Evolutionary conservation across 1,284 basidiomycete genomes (phyloP).

Genomic region (Melampsora larici-populina): DNA sequence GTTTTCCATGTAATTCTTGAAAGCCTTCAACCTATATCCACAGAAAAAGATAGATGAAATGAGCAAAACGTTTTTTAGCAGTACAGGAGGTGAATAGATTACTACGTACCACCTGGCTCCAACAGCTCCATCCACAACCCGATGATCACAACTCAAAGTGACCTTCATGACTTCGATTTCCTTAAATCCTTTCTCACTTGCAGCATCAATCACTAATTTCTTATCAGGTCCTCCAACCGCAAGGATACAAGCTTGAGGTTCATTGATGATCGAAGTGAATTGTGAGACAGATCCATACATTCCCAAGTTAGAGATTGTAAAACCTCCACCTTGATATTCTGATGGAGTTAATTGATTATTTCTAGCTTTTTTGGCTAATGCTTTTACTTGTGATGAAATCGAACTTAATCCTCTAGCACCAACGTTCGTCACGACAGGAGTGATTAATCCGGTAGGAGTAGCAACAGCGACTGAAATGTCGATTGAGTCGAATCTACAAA

Average conservation of each 20-base stretch:
- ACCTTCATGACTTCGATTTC: conserved; percentile 90
- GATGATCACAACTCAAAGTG: conserved; percentile 90
- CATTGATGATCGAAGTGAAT: conserved; percentile 99
- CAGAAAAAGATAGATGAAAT: background rate
- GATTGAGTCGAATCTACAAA: conserved; percentile 79
- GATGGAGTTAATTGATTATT: conserved; percentile 92
- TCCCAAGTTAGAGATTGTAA: conserved; percentile 98
- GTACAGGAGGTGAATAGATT: background rate
- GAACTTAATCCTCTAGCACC: conserved; percentile 85
- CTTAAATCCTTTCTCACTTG: conserved; percentile 89
- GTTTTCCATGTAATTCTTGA: conserved; percentile 97
- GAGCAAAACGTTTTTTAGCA: background rate
- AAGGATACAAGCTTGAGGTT: conserved; percentile 95
- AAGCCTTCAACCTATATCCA: conserved; percentile 66
- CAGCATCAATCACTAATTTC: conserved; percentile 79
- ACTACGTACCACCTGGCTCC: conserved; percentile 69
- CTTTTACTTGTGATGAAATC: conserved; percentile 88
- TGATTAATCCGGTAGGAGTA: conserved; percentile 92
- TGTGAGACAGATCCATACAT: conserved; percentile 80
- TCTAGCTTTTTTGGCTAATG: conserved; percentile 87
- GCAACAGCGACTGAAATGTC: conserved; percentile 97
- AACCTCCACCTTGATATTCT: conserved; percentile 96
- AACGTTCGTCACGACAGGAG: conserved; percentile 92
- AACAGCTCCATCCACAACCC: conserved; percentile 65
- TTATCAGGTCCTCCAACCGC: conserved; percentile 86